Conservation (phyloP, 106 monocot genomes). For the Gastrodia elata region DNA sequence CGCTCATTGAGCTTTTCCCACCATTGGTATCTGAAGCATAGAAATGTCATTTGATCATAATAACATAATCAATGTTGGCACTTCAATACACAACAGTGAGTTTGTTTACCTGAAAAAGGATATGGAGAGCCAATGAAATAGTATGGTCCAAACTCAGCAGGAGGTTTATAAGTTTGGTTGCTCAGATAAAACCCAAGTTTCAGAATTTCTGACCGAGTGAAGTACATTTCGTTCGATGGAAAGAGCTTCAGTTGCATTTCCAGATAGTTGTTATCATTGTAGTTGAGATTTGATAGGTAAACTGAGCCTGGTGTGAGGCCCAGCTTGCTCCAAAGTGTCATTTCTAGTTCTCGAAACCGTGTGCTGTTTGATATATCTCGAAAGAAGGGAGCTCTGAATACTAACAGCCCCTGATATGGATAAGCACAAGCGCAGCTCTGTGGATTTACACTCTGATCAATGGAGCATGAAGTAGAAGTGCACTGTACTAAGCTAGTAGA, state of each 20-base stretch:
- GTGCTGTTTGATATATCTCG: conserved; percentile 26
- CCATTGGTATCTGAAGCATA: conserved; percentile 17
- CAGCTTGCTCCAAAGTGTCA: conserved; percentile 26
- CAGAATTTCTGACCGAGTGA: conserved; percentile 35
- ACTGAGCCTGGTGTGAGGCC: conserved; percentile 21
- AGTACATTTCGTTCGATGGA: conserved; percentile 30
- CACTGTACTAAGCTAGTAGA: conserved; percentile 40
- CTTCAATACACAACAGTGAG: background rate
- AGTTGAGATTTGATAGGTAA: conserved; percentile 26
- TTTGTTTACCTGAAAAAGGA: conserved; percentile 26
- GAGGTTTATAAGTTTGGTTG: conserved; percentile 62
- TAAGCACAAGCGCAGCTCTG: conserved; percentile 48
- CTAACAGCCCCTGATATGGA: conserved; percentile 48
- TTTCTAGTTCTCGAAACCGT: conserved; percentile 42
- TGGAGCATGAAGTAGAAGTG: conserved; percentile 21
- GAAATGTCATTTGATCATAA: background rate
- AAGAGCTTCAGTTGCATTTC: conserved; percentile 44
- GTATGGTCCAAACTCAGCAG: conserved; percentile 54
- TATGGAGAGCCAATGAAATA: conserved; percentile 41
- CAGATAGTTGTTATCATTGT: conserved; percentile 42
- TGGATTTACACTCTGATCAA: conserved; percentile 34
- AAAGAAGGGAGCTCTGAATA: conserved; percentile 55
- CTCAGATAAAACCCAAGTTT: conserved; percentile 44
- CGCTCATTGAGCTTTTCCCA: conserved; percentile 25
- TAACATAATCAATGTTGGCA: background rate